phyloP scores from a whole-genome alignment of 331 rosid genomes.

The Phaseolus coccineus region DNA sequence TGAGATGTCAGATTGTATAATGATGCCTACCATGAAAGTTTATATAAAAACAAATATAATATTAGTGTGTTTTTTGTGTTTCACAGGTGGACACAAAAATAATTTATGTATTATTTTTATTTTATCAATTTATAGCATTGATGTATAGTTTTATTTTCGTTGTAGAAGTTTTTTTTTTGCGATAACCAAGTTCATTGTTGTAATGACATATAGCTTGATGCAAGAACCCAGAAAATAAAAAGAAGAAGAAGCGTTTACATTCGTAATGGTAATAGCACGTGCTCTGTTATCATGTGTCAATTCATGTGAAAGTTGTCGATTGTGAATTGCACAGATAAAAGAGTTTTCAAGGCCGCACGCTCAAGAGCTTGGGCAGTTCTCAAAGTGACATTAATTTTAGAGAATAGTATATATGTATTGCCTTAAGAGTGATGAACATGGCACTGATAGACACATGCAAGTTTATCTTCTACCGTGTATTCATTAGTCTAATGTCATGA shows the following conservation, averaged over 20 bases:
- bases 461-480: constrained; percentile 14
- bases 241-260: not conserved
- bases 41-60: too few relatives aligned
- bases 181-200: too few relatives aligned
- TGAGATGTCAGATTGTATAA: too few relatives aligned
- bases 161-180: too few relatives aligned
- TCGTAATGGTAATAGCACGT: not conserved
- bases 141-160: too few relatives aligned
- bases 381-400: constrained; percentile 26
- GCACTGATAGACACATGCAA: constrained; percentile 30
- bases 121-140: too few relatives aligned
- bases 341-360: not conserved
- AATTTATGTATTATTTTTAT: too few relatives aligned
- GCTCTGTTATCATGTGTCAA: constrained; percentile 1
- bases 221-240: not conserved
- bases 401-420: not conserved
- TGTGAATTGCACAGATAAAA: constrained; percentile 15
- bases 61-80: too few relatives aligned
- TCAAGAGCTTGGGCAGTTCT: constrained; percentile 8
- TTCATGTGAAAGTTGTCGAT: not conserved
- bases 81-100: too few relatives aligned
- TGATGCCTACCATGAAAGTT: too few relatives aligned
- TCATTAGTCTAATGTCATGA: constrained; percentile 9
- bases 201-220: not conserved
- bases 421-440: not conserved